Percentiles rank a stretch among this genome's conserved stretches.
These are phyloP conservation scores for Adansonia grandidieri DNA, from an alignment of 441 rosid genomes.

Conservation along the genomic window DNA sequence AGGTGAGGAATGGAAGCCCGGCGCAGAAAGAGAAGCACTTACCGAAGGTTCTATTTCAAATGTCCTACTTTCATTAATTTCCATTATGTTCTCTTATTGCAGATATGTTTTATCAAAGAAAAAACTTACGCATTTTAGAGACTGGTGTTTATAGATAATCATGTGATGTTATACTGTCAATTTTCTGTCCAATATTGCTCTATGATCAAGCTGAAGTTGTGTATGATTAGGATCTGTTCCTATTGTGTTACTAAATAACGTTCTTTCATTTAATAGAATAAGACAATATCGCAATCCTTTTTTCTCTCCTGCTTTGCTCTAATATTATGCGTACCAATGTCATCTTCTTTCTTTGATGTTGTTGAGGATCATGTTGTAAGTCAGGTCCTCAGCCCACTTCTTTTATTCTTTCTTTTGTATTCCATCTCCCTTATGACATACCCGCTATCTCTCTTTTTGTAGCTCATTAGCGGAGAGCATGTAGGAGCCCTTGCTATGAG, in stretches of 20 bases:
- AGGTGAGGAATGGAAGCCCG: slow-evolving; percentile 87
- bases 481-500: slow-evolving; percentile 99
- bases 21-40: slow-evolving; percentile 83
- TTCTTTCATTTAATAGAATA: neutral
- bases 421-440: slow-evolving; percentile 34
- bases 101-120: neutral
- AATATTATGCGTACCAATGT: neutral
- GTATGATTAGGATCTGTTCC: neutral
- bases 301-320: neutral
- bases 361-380: neutral
- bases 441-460: slow-evolving; percentile 39
- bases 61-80: neutral
- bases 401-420: slow-evolving; percentile 8
- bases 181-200: slow-evolving; percentile 9
- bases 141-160: neutral
- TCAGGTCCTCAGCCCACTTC: neutral
- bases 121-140: neutral
- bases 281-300: neutral
- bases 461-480: slow-evolving; percentile 98
- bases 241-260: neutral
- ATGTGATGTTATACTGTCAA: neutral
- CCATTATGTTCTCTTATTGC: neutral
- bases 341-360: slow-evolving; percentile 8
- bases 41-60: slow-evolving; percentile 67
- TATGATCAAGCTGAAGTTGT: slow-evolving; percentile 2